Base-by-base conservation (phyloP, 2,329 filamentous ascomycete species). In the Aspergillus piperis region DNA sequence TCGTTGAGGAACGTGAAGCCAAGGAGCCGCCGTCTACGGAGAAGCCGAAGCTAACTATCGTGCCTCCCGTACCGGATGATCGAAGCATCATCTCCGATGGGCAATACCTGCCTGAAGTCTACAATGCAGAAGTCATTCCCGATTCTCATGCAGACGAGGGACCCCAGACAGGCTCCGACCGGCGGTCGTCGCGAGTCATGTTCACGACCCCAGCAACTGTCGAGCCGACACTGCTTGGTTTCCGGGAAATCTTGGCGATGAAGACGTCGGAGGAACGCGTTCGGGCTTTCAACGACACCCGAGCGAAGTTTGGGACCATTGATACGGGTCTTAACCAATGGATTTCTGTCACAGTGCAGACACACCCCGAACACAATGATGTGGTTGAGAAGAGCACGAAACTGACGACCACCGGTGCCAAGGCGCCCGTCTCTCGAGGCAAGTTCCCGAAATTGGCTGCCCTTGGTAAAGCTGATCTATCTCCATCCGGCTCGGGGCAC, bases 231-330 rank as follows among this genome's bases (percentile, higher is more conserved):
- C 78, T 85, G 39, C 82, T 84, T 64, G 80, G 84, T 1, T 93
- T 96, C 76, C 86, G 88, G 54, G 90, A 96, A 60, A 96, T 97
- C 62, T 82, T 92, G 68, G 86, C 85, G 8, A 82, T 95, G 53
- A 82, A 84, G 15, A 86, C 84, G 2, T 75, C 87, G 0, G 75
- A 82, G 13, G 88, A 95, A 65, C 87, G 92, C 19, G 90, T 95
- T 61, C 80, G 83, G 47, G 88, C 87, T 13, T 96, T 90, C 73
- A 85, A 91, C 60, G 85, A 89, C 60, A 89, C 90, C 0, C 85
- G 91, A 48, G 79, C 85, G 15, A 84, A 90, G 49, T 92, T 92
- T 73, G 88, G 89, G 0, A 75, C 78, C 11, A 86, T 89, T 72
- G 87, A 96, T 61, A 90, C 90, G 5, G 92, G 93, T 1, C 79